Evolutionary conservation across 352 stramenopile species (phyloP).

Genomic region (Thalassiosira mediterranea): DNA sequence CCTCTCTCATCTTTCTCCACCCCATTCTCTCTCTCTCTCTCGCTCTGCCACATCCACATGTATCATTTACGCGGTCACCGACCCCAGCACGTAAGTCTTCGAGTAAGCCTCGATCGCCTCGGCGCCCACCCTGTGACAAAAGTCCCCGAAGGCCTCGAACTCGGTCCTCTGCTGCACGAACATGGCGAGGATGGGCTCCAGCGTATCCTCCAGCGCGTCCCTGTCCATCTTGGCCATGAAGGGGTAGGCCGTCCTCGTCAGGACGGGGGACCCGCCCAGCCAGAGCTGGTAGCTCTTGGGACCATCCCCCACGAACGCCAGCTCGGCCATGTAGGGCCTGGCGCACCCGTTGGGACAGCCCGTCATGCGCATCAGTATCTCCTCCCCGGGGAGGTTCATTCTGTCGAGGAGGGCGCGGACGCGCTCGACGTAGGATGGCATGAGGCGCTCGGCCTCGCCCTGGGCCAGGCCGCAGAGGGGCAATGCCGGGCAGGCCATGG

Average conservation of each 20-base stretch:
- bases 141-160: slow-evolving; percentile 86
- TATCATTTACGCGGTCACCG: slow-evolving; percentile 58
- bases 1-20: too few species aligned
- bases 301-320: slow-evolving; percentile 96
- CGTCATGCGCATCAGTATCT: slow-evolving; percentile 98
- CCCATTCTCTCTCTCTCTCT: too few species aligned
- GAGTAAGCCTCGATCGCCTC: slow-evolving; percentile 75
- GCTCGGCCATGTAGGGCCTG: slow-evolving; percentile 96
- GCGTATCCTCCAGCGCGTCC: slow-evolving; percentile 77
- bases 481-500: slow-evolving; percentile 94
- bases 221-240: slow-evolving; percentile 86
- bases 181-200: slow-evolving; percentile 85
- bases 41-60: too few species aligned
- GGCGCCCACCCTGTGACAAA: slow-evolving; percentile 76
- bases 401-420: slow-evolving; percentile 91
- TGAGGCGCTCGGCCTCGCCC: slow-evolving; percentile 93
- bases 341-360: slow-evolving; percentile 97
- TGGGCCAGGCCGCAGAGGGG: slow-evolving; percentile 97
- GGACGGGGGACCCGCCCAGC: slow-evolving; percentile 89
- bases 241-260: slow-evolving; percentile 85
- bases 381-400: slow-evolving; percentile 91
- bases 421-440: slow-evolving; percentile 92
- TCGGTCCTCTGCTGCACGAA: slow-evolving; percentile 76
- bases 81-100: slow-evolving; percentile 52
- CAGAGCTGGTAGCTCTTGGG: slow-evolving; percentile 97